Conservation (phyloP, 352 stramenopile genomes). For the Phytophthora europaea region DNA sequence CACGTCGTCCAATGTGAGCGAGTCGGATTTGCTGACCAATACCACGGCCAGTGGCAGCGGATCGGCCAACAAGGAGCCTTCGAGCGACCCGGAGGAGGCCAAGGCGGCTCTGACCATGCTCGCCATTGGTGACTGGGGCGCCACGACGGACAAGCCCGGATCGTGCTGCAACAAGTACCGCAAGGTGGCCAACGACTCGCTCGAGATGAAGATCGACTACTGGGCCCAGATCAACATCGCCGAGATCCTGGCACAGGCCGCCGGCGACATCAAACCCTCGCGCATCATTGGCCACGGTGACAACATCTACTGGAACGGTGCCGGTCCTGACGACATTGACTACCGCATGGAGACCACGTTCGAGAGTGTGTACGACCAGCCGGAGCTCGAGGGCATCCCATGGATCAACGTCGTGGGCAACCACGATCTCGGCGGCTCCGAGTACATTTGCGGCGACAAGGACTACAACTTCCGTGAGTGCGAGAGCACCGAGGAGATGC, state of each 20-base stretch:
- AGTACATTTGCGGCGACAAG: conserved; percentile 89
- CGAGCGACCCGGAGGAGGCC: conserved; percentile 67
- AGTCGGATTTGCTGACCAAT: conserved; percentile 55
- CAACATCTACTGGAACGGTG: conserved; percentile 92
- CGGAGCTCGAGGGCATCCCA: conserved; percentile 72
- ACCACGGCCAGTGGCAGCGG: conserved; percentile 39
- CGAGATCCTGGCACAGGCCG: conserved; percentile 81
- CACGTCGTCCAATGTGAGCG: conserved; percentile 45
- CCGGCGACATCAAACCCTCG: conserved; percentile 69
- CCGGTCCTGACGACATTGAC: conserved; percentile 74
- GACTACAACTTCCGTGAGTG: conserved; percentile 90
- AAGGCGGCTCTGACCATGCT: conserved; percentile 79
- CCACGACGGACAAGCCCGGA: conserved; percentile 87
- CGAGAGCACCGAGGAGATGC: conserved; percentile 72
- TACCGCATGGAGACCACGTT: conserved; percentile 90
- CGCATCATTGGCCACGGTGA: conserved; percentile 86
- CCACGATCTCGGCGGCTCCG: conserved; percentile 88
- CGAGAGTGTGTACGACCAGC: conserved; percentile 88
- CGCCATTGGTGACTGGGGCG: conserved; percentile 89
- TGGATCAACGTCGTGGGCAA: conserved; percentile 92
- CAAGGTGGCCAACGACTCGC: conserved; percentile 79
- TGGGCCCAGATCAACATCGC: conserved; percentile 88
- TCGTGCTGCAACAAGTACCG: conserved; percentile 93
- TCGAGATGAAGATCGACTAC: conserved; percentile 91
- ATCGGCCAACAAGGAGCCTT: conserved; percentile 51